Evolutionary conservation across 805 yeast genomes (phyloP), one percentile per base, ranked within the genome.

Genomic region (Saccharomyces mikatae): DNA sequence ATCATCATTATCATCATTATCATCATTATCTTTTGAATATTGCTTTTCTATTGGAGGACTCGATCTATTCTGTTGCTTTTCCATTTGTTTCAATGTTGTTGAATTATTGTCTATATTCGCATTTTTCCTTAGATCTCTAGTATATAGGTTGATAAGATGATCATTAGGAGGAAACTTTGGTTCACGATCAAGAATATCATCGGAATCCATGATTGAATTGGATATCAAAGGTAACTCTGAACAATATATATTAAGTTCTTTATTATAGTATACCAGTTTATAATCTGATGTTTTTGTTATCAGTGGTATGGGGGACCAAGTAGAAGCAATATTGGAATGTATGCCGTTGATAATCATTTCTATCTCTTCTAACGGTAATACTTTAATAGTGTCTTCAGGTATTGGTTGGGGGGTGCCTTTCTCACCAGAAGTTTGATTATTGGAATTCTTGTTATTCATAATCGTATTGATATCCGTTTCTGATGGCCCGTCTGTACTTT

Each of bases 271-370:
- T 6, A 84, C 70, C 14, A 83, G 66, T 51, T 78, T 78, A 22
- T 82, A 85, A 51, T 75, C 77, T 17, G 11, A 21, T 4, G 46
- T 36, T n/a, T 52, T 47, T 8, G 85, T 27, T n/a, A 47, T 31
- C n/a, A 54, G 78, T n/a, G 79, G 70, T 49, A 79, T 76, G 0
- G 89, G 86, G 0, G 83, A 67, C 91, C 92, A 86, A 14, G 79
- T 67, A 0, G 81, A 80, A 2, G 69, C 68, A 11, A 63, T 62
- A 2, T 70, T 61, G 2, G 67, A 62, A 24, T 71, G 71, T 17
- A 70, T 56, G 41, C 74, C 69, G 52, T 63, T 67, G 52, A 72
- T 66, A 31, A 72, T 65, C 58, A 71, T 67, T 54, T 74, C 75
- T 2, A 70, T 72, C 52, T 72, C 76, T 52, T 69, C 71, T 2